Conservation (phyloP, 352 stramenopile species). For the Phytophthora crassamura region DNA sequence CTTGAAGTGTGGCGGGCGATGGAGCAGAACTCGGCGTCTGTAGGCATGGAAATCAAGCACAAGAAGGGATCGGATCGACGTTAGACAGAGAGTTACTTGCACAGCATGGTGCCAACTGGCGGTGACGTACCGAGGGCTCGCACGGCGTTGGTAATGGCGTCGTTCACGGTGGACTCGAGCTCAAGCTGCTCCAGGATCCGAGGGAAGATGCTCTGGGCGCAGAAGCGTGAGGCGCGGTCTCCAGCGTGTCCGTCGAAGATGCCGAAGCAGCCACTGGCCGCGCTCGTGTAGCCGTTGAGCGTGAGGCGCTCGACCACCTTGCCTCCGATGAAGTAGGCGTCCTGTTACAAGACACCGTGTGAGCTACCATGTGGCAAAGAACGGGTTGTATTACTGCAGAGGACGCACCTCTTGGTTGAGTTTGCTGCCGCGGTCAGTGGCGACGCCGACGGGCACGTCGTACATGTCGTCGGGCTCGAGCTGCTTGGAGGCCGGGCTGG, state of each 20-base stretch:
- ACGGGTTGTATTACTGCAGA: not conserved
- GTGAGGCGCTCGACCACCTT: conserved; percentile 66
- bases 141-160: conserved; percentile 66
- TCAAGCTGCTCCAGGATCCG: conserved; percentile 63
- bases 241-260: conserved; percentile 87
- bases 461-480: conserved; percentile 54
- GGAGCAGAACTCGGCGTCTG: conserved; percentile 73
- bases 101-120: not conserved
- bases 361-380: too few relatives aligned
- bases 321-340: conserved; percentile 84
- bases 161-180: conserved; percentile 42
- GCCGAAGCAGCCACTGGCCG: conserved; percentile 74
- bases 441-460: conserved; percentile 64
- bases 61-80: not conserved
- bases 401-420: conserved; percentile 71
- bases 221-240: conserved; percentile 82
- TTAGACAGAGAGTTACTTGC: conserved; percentile 8
- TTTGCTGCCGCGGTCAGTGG: conserved; percentile 77
- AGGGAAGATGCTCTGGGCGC: conserved; percentile 73
- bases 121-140: conserved; percentile 57
- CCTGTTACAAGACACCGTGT: conserved; percentile 41
- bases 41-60: not conserved
- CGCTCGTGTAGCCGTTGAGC: conserved; percentile 77
- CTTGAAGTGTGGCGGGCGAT: conserved; percentile 56
- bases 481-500: conserved; percentile 38